These are phyloP conservation scores for Diaporthe sp. DNA, from an alignment of 2,329 filamentous ascomycete genomes.

Conservation along the genomic window DNA sequence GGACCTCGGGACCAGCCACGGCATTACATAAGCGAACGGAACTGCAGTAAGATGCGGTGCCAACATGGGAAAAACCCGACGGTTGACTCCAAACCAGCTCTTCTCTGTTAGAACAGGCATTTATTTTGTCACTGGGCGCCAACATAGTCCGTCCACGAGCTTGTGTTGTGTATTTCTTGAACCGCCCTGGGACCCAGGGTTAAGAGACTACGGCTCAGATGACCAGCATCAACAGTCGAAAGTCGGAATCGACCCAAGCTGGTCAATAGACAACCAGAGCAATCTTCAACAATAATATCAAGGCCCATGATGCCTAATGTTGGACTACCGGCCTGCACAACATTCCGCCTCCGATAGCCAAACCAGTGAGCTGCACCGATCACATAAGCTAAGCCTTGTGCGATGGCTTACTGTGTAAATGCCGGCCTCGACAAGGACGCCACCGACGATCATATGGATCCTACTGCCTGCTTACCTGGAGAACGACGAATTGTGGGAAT, in stretches of 20 bases:
- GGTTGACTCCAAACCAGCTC: not conserved
- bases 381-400: not conserved
- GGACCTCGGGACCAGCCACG: not conserved
- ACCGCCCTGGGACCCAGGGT: too few species aligned
- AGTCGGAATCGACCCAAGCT: too few species aligned
- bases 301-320: not conserved
- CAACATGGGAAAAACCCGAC: not conserved
- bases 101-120: not conserved
- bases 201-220: too few species aligned
- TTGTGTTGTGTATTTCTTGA: not conserved
- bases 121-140: not conserved
- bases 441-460: not conserved
- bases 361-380: not conserved
- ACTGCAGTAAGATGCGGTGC: too few species aligned
- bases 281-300: not conserved
- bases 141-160: too few species aligned
- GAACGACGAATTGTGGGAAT: not conserved
- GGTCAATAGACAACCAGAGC: not conserved
- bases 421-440: not conserved
- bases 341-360: not conserved
- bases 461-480: not conserved
- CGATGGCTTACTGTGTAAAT: not conserved
- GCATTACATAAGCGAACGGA: constrained; percentile 16
- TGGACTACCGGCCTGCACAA: not conserved
- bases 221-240: not conserved